Base-by-base conservation (phyloP, 2,329 filamentous ascomycete species). In the Tolypocladium ovalisporum region DNA sequence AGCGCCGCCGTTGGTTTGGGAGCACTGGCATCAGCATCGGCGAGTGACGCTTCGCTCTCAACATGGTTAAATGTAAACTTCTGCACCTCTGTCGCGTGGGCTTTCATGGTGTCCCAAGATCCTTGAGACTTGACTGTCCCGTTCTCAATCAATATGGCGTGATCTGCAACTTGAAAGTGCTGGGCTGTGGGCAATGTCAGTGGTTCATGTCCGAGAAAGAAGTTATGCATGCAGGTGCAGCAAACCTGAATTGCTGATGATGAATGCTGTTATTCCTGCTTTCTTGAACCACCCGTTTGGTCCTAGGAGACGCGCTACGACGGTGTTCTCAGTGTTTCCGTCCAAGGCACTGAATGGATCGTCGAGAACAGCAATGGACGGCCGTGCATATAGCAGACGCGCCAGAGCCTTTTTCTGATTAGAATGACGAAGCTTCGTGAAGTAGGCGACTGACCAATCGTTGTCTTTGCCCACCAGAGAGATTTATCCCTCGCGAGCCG, bases 331-430 rank as follows among this genome's bases (percentile, higher is more conserved):
- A 0, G 62, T 64, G 1, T 52, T 57, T 42, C 62, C 62, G 8
- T 64, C 62, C 3, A 64, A 52, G 3, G 60, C 61, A 12, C 56
- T 61, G 37, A 64, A 63, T 4, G 57, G 57, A 52, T 64, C 62
- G 29, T 64, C 62, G 17, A 64, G 32, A 13, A 64, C 42, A 13
- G 59, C 60, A 35, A 59, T 59, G 5, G 42, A 47, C 19, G 42
- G 42, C 24, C 24, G 42, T 8, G 42, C 29, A 29, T 47, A 47
- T 12, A 47, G 24, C 42, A 47, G 24, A 29, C 42, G 42, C 9
- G 42, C 42, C 42, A 47, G 15, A 22, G 42, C 42, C 42, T 47
- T 19, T 5, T 10, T 29, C 0, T 15, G 4, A 19, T 47, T 29
- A 47, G 42, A 17, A 6, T 29, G 7, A 29, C 12, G 13, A 8